Conservation (phyloP, 768 basidiomycete genomes). For the Leccinum pellstonianum region DNA sequence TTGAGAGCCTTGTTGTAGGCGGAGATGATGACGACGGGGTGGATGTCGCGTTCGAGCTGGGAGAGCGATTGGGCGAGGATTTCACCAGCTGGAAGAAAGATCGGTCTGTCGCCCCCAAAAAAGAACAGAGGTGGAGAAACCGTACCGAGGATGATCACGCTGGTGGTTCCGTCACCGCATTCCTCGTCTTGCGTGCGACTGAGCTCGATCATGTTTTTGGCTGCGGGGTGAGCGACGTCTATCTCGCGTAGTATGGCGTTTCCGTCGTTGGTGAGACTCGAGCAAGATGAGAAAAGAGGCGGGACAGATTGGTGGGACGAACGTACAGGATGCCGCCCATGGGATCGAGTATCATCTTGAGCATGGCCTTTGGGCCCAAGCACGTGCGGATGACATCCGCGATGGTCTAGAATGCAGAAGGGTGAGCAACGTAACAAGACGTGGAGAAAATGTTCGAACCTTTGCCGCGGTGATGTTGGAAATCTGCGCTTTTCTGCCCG, state of each 20-base stretch:
- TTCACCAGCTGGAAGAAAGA: slow-evolving; percentile 68
- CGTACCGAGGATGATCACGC: slow-evolving; percentile 94
- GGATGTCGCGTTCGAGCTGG: slow-evolving; percentile 94
- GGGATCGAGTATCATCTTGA: slow-evolving; percentile 99
- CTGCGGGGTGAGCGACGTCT: slow-evolving; percentile 97
- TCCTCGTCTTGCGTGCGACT: slow-evolving; percentile 98
- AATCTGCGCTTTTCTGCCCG: slow-evolving; percentile 92
- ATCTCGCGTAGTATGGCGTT: slow-evolving; percentile 98
- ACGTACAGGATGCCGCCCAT: slow-evolving; percentile 97
- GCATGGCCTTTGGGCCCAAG: slow-evolving; percentile 95
- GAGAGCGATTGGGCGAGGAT: slow-evolving; percentile 94
- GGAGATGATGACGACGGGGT: slow-evolving; percentile 98
- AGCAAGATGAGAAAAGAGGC: background rate
- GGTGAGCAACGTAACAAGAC: background rate
- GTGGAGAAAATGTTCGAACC: slow-evolving; percentile 42
- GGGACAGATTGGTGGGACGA: background rate
- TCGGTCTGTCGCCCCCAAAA: background rate
- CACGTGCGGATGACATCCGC: slow-evolving; percentile 98
- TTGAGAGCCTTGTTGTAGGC: slow-evolving; percentile 96
- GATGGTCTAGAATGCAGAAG: slow-evolving; percentile 61
- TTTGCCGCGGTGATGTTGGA: slow-evolving; percentile 98
- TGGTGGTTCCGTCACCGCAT: slow-evolving; percentile 97
- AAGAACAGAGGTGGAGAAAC: background rate
- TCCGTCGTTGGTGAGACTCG: slow-evolving; percentile 95
- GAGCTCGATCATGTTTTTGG: slow-evolving; percentile 99